Base-by-base conservation (phyloP, 768 basidiomycete genomes). In the Phanerochaete carnosa region DNA sequence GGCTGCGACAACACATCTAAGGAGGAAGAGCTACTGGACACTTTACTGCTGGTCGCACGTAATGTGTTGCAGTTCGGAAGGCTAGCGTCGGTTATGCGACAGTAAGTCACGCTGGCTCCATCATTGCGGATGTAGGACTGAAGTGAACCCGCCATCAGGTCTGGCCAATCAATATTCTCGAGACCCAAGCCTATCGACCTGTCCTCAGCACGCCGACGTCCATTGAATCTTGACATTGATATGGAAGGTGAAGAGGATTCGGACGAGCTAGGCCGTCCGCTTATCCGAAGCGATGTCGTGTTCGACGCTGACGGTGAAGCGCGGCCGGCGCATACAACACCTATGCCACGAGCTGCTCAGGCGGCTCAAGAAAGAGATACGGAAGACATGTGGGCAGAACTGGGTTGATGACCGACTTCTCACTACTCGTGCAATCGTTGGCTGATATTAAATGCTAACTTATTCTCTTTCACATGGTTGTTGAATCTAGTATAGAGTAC, bases 21-120 rank as follows among this genome's bases (percentile, higher is more conserved):
- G 75, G 91, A 94, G 68, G 96, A 99, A 75, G 95, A 97, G 68
- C 77, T 98, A 1, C 81, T 98, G 51, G 97, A 98, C 70, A 97
- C 94, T 1, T 77, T 98, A 56, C 79, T 98, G 26, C 86, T 98
- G 28, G 87, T 98, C 65, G 93, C 91, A 22, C 85, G 96, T 45
- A 98, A 98, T 70, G 84, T 94, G 58, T 83, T 99, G 58, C 94
- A 95, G 66, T 98, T 98, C 70, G 88, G 90, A 29, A 85, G 95
- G 26, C 80, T 99, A 19, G 96, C 95, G 19, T 83, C 92, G 23
- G 94, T 98, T 53, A 90, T 98, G 84, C 83, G 95, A 75, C 92
- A 95, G 94, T 96, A 70, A 65, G 92, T 77, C 39, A 66, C 45
- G 9, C 57, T 62, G 49, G 57, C 39, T 4, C 16, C 11, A 11